A percentile compares a stretch with the other conserved stretches of the same genome.
These are phyloP conservation scores for Apiospora koreana DNA, from an alignment of 2,329 filamentous ascomycete species.

Conservation along the genomic window DNA sequence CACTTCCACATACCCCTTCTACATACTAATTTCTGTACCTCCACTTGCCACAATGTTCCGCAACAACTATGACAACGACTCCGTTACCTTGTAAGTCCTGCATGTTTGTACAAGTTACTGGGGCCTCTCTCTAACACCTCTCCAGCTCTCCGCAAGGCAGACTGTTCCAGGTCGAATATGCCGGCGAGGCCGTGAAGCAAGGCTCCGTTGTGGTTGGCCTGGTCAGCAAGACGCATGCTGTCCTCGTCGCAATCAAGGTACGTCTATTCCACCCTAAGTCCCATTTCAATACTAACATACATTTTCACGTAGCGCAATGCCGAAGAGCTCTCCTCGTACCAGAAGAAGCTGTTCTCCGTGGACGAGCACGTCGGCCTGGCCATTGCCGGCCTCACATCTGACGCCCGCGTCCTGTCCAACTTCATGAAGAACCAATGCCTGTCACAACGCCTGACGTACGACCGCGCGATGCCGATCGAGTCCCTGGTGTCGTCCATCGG, in stretches of 20 bases:
- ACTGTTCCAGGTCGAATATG: constrained; percentile 99
- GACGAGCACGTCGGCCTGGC: constrained; percentile 95
- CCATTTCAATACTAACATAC: background rate
- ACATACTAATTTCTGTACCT: background rate
- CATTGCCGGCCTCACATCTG: constrained; percentile 94
- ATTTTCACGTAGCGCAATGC: constrained; percentile 74
- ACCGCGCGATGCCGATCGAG: constrained; percentile 86
- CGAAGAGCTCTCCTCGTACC: constrained; percentile 98
- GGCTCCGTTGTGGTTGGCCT: constrained; percentile 97
- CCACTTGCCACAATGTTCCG: constrained; percentile 76
- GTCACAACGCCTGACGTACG: constrained; percentile 92
- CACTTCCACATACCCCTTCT: background rate
- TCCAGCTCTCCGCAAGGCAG: constrained; percentile 93
- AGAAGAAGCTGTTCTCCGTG: constrained; percentile 98
- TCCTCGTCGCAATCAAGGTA: constrained; percentile 96
- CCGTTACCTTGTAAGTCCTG: constrained; percentile 87
- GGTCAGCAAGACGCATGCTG: constrained; percentile 96
- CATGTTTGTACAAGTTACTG: background rate
- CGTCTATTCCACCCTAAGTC: constrained; percentile 17
- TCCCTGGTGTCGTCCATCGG: constrained; percentile 90
- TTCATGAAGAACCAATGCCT: constrained; percentile 99
- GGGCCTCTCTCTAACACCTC: constrained; percentile 19
- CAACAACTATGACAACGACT: constrained; percentile 99
- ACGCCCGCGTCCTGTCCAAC: constrained; percentile 98
- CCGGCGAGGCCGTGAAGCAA: constrained; percentile 97